Base-by-base conservation (phyloP, 371 early-diverging fungal species). In the Chytridiales sp. region DNA sequence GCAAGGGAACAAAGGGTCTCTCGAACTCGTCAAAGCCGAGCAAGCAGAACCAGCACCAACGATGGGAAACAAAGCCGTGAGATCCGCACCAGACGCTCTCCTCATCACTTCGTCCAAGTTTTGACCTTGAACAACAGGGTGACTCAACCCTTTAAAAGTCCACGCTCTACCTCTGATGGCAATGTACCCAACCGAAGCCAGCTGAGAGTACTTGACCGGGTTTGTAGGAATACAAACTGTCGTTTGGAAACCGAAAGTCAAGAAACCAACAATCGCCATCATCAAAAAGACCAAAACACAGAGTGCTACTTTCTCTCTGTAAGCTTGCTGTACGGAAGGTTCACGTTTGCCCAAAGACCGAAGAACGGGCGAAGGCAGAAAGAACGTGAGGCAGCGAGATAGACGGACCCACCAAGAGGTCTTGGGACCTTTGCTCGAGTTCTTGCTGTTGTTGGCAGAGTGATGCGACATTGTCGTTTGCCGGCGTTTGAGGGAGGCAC, bases 241-340 rank as follows among this genome's bases (percentile, higher is more conserved):
- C 13, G 26, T 39, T 22, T 69, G 63, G 59, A 76, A 65, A 6
- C 76, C 78, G 46, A 78, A 72, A 15, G 74, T 73, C 38, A 78
- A 21, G 64, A 76, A 76, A 3, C 72, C 74, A 38, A 76, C 68
- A 38, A 63, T 21, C 19, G 38, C 50, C 76, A 75, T 78, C 56
- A 64, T 35, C 3, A 73, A 17, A 19, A 48, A 22, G 51, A 74
- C 72, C 61, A 78, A 57, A 22, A 68, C 52, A 62, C 75, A 74
- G 15, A 78, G 62, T 11, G 77, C 71, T 32, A 79, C 44, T 61
- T 79, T 79, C 50, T 79, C 79, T 9, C 76, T 48, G 59, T 66
- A 79, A 1, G 79, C 79, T 44, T 70, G 70, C 42, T 61, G 69
- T 26, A 78, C 60, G 27, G 43, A 29, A 11, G 44, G 43, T 54